Percentiles rank a stretch among this genome's conserved stretches.
Conservation (phyloP, 2,329 filamentous ascomycete species). For the Erysiphe neolycopersici region DNA sequence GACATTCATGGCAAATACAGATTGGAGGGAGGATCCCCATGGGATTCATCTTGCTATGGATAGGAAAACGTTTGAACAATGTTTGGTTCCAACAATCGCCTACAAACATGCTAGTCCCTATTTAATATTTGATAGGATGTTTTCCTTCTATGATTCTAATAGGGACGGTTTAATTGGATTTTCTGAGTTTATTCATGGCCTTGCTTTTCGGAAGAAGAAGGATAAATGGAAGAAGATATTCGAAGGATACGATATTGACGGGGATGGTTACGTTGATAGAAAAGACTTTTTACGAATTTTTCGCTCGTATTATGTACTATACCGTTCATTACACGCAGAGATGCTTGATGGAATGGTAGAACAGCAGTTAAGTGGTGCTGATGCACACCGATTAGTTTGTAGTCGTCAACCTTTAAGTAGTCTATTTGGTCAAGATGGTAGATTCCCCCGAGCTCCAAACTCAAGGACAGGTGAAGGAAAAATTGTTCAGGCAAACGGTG, state of each 20-base stretch:
- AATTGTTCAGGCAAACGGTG: slow-evolving; percentile 31
- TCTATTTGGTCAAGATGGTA: slow-evolving; percentile 44
- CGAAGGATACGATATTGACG: slow-evolving; percentile 72
- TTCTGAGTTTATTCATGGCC: slow-evolving; percentile 63
- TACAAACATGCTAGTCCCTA: slow-evolving; percentile 55
- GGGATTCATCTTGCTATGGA: slow-evolving; percentile 65
- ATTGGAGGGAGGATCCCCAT: slow-evolving; percentile 60
- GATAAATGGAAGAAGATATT: slow-evolving; percentile 52
- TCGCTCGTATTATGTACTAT: slow-evolving; percentile 71
- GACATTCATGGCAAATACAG: slow-evolving; percentile 69
- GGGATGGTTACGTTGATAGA: slow-evolving; percentile 61
- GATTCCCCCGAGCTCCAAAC: slow-evolving; percentile 34
- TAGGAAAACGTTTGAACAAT: slow-evolving; percentile 73
- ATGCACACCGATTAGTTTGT: slow-evolving; percentile 49
- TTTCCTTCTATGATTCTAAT: slow-evolving; percentile 86
- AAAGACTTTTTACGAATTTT: slow-evolving; percentile 82
- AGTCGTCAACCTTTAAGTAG: slow-evolving; percentile 52
- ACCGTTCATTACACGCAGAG: slow-evolving; percentile 70
- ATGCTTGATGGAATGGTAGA: slow-evolving; percentile 55
- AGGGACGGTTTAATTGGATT: slow-evolving; percentile 75
- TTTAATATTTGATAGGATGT: slow-evolving; percentile 86
- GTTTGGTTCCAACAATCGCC: slow-evolving; percentile 66
- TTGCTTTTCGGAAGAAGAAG: slow-evolving; percentile 42
- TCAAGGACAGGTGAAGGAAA: slow-evolving; percentile 38
- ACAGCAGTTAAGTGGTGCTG: slow-evolving; percentile 46